A percentile compares a stretch with the other conserved stretches of the same genome.
These are phyloP conservation scores for Pulveroboletus sp. DNA, from an alignment of 768 basidiomycete genomes.

Conservation along the genomic window DNA sequence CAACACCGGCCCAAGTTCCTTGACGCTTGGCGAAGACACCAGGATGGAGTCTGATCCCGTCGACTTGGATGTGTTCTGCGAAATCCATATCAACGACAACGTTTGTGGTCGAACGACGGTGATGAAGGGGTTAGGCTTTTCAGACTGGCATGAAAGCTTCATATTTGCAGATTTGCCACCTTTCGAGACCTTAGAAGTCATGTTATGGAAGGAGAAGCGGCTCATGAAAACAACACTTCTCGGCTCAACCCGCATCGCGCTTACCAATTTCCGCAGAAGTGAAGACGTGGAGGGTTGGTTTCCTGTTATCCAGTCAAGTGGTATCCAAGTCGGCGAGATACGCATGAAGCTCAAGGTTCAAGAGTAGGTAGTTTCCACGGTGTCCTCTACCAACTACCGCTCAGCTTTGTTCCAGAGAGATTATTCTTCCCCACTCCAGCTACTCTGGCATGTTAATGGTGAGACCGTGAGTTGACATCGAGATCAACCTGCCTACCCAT, in stretches of 20 bases:
- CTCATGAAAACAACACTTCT: constrained; percentile 50
- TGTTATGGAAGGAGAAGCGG: constrained; percentile 68
- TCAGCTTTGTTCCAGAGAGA: constrained; percentile 49
- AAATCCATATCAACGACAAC: constrained; percentile 65
- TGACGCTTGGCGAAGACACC: constrained; percentile 31
- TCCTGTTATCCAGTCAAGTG: constrained; percentile 57
- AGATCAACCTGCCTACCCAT: neutral
- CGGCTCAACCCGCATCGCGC: constrained; percentile 60
- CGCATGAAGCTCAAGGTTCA: constrained; percentile 68
- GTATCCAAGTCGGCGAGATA: constrained; percentile 68
- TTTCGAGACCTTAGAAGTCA: constrained; percentile 64
- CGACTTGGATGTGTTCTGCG: constrained; percentile 73
- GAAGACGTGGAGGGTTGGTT: constrained; percentile 84
- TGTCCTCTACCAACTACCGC: constrained; percentile 1
- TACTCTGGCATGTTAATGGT: constrained; percentile 64
- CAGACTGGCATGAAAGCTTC: constrained; percentile 84
- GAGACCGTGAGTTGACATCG: constrained; percentile 15
- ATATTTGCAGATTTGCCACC: constrained; percentile 72
- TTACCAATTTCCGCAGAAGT: constrained; percentile 68
- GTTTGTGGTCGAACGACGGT: constrained; percentile 72
- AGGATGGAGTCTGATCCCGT: constrained; percentile 45
- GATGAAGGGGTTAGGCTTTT: constrained; percentile 59
- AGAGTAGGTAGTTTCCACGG: constrained; percentile 48
- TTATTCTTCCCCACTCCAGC: constrained; percentile 64
- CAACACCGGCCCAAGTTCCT: constrained; percentile 22